Percentiles rank a stretch among this genome's conserved stretches.
Evolutionary conservation across 1,284 basidiomycete species (phyloP).

Genomic region (Fomes fomentarius): DNA sequence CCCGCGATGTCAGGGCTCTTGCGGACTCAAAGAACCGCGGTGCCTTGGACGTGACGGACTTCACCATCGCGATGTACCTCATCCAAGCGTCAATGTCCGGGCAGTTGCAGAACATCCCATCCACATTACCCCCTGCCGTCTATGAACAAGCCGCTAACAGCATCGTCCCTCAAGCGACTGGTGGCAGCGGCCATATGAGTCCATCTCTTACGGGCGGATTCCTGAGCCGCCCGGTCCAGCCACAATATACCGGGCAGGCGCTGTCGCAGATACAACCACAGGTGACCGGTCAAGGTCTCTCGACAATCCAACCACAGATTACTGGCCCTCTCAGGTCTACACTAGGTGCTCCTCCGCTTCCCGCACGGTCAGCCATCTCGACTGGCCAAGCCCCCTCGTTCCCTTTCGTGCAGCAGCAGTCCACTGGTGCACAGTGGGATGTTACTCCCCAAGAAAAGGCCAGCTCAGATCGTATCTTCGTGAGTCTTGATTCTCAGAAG

Average conservation of each 20-base stretch:
- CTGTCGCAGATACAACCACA: slow-evolving; percentile 40
- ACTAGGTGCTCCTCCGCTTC: slow-evolving; percentile 51
- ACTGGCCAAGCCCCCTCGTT: slow-evolving; percentile 22
- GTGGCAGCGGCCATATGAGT: slow-evolving; percentile 59
- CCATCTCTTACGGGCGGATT: slow-evolving; percentile 47
- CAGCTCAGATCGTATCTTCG: slow-evolving; percentile 83
- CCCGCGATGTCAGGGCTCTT: slow-evolving; percentile 66
- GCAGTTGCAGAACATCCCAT: slow-evolving; percentile 75
- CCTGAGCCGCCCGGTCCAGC: slow-evolving; percentile 45
- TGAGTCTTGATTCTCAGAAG: slow-evolving; percentile 77
- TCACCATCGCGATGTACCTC: slow-evolving; percentile 96
- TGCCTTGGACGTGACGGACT: slow-evolving; percentile 88
- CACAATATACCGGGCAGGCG: slow-evolving; percentile 68
- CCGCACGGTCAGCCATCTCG: slow-evolving; percentile 40
- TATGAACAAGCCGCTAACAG: slow-evolving; percentile 82
- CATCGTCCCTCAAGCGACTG: slow-evolving; percentile 60
- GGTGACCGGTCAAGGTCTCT: slow-evolving; percentile 48
- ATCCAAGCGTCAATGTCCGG: slow-evolving; percentile 92
- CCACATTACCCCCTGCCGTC: slow-evolving; percentile 83
- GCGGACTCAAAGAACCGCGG: slow-evolving; percentile 96
- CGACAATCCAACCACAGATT: slow-evolving; percentile 42
- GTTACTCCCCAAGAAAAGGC: slow-evolving; percentile 85
- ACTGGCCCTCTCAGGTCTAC: slow-evolving; percentile 50
- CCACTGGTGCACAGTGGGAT: slow-evolving; percentile 67
- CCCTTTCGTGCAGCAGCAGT: slow-evolving; percentile 28